Base-by-base conservation (phyloP, 179 eudicot species). In the Spinacia oleracea region DNA sequence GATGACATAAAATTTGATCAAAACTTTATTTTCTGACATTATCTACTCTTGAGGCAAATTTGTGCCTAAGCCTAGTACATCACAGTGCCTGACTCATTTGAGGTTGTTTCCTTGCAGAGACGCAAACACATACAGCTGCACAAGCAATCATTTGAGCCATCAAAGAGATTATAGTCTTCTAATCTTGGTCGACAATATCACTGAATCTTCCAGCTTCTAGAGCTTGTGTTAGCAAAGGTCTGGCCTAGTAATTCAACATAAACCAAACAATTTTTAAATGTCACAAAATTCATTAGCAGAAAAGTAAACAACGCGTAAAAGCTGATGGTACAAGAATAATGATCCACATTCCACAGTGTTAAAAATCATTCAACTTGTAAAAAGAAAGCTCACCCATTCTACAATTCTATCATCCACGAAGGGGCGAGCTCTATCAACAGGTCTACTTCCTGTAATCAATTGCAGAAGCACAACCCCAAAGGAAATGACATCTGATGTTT, bases 381-480 rank as follows among this genome's bases (percentile, higher is more conserved):
- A 12, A 40, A 23, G 9, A 1, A 72, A 12, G 53, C 88, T 85
- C 78, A 91, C 92, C 91, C 91, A 88, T 77, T 88, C 91, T 43
- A 88, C 81, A 65, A 91, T 85, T 45, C 83, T 78, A 73, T 85
- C 67, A 31, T 63, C 18, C 3, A 29, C 6, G 16, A 29, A 63
- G 38, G 20, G 38, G 12, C 67, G 67, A 2, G 12, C 1, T 63
- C 38, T 63, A 31, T 63, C 68, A 34, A 65, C 79, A 69, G 92
- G 90, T 34, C 86, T 81, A 25, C 88, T 88, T 32, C 91, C 93
- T 63, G 92, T 89, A 77, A 89, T 89, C 82, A 91, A 35, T 84
- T 91, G 92, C 50, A 91, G 82, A 77, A 91, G 91, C 85, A 91
- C 81, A 74, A 91, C 88, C 5, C 95, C 95, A 71, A 85, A 91